Percentiles rank a stretch among this genome's conserved stretches.
Conservation (phyloP, 164 flowering plant species). For the Annona cherimola region DNA sequence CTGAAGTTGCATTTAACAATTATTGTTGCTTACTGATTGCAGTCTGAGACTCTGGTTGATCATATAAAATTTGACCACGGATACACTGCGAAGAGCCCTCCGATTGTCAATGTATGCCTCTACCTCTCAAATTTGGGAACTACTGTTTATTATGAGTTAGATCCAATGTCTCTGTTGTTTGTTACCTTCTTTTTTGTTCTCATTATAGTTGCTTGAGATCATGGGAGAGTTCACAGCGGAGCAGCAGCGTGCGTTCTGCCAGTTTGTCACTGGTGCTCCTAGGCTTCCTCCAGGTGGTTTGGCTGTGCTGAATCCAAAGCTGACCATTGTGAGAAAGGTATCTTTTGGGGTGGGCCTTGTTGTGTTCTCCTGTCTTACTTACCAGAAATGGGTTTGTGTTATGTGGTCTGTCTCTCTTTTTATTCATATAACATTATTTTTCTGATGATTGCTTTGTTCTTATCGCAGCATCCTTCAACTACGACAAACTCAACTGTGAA, state of each 20-base stretch:
- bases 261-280: conserved; percentile 99
- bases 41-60: conserved; percentile 88
- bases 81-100: conserved; percentile 93
- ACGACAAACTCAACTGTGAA: conserved; percentile 43
- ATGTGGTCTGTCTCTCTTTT: too few relatives aligned
- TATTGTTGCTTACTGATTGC: conserved; percentile 16
- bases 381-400: too few relatives aligned
- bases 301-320: conserved; percentile 88
- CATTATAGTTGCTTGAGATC: conserved; percentile 77
- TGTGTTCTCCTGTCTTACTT: too few relatives aligned
- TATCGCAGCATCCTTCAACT: conserved; percentile 68
- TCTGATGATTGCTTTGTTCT: background rate
- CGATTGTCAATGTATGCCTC: conserved; percentile 59
- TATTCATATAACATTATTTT: too few relatives aligned
- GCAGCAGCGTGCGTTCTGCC: conserved; percentile 96
- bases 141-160: too few relatives aligned
- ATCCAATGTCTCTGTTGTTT: background rate
- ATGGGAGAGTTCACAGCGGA: conserved; percentile 95
- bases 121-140: background rate
- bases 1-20: background rate
- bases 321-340: conserved; percentile 99
- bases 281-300: conserved; percentile 99
- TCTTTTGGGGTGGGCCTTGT: background rate
- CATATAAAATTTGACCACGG: conserved; percentile 99
- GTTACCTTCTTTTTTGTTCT: conserved; percentile 5